Evolutionary conservation across 2,329 filamentous ascomycete genomes (phyloP), one percentile per base, ranked within the genome.

Genomic region (Lojkania enalia): DNA sequence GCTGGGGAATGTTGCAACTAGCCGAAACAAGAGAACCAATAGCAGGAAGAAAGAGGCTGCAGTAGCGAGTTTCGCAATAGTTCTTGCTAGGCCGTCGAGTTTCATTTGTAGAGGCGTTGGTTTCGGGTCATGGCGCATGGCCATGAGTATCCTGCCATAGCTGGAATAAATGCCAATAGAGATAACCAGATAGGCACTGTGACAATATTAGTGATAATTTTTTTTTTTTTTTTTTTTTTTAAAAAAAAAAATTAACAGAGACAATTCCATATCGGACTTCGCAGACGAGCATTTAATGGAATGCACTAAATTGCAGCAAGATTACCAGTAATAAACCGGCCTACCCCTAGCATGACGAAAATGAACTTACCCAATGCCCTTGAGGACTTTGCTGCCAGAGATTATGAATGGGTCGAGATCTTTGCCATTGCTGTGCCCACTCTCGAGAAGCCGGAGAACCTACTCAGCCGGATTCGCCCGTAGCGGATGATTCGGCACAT

Each of bases 401-500:
- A 80, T 75, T 53, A 80, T 80, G 58, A 86, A 87, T 1, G 82
- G 82, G 51, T 86, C 84, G 3, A 84, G 69, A 37, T 84, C 79
- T 47, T 76, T 78, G 3, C 73, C 72, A 15, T 74, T 76, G 5
- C 70, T 74, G 14, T 56, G 54, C 3, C 80, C 75, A 7, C 76
- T 73, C 36, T 78, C 71, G 25, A 85, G 74, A 5, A 75, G 71
- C 20, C 76, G 68, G 67, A 78, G 81, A 20, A 82, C 81, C 52
- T 83, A 79, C 15, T 82, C 74, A 13, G 77, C 83, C 84, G 0
- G 83, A 87, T 65, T 88, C 85, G 48, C 85, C 85, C 5, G 85
- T 88, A 1, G 82, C 82, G 7, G 84, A 86, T 3, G 83, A 87
- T 60, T 88, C 85, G 54, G 87, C 85, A 55, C 84, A 88, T 64